These are phyloP conservation scores for Pleurotus tuoliensis DNA, from an alignment of 768 basidiomycete genomes.

Conservation along the genomic window DNA sequence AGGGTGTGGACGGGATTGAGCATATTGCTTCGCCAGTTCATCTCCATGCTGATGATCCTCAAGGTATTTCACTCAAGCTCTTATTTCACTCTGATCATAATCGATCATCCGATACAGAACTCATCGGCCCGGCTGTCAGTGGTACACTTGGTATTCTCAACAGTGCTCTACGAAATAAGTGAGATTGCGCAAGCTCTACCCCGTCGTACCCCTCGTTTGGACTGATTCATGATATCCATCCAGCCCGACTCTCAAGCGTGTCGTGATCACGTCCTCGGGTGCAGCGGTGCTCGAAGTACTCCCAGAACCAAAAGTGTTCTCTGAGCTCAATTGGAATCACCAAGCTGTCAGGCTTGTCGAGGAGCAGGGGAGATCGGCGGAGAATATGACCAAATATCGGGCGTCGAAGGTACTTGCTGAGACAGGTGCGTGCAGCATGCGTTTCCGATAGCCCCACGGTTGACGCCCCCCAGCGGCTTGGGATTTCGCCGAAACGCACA, in stretches of 20 bases:
- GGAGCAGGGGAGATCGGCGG: conserved; percentile 44
- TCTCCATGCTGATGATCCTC: conserved; percentile 39
- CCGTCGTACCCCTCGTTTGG: not conserved
- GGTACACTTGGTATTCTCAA: conserved; percentile 65
- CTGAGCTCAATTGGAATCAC: conserved; percentile 62
- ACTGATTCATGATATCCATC: not conserved
- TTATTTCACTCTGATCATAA: not conserved
- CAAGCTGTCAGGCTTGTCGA: conserved; percentile 38
- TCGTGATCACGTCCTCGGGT: conserved; percentile 65
- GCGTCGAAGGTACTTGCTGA: conserved; percentile 69
- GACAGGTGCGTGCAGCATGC: conserved; percentile 28
- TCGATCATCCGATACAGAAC: conserved; percentile 32
- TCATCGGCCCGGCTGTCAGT: conserved; percentile 67
- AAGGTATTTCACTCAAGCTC: conserved; percentile 16
- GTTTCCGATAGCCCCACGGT: not conserved
- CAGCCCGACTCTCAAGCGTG: conserved; percentile 51
- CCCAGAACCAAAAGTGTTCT: conserved; percentile 27
- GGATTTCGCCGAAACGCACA: conserved; percentile 40
- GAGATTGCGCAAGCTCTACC: conserved; percentile 4
- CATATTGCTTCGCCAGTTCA: conserved; percentile 69
- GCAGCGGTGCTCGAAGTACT: conserved; percentile 39
- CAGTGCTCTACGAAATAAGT: conserved; percentile 54
- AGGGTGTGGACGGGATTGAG: conserved; percentile 67
- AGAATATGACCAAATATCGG: conserved; percentile 41
- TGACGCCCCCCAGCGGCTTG: conserved; percentile 31